These are phyloP conservation scores for Tilletia setariae DNA, from an alignment of 1,284 basidiomycete species.

Conservation along the genomic window DNA sequence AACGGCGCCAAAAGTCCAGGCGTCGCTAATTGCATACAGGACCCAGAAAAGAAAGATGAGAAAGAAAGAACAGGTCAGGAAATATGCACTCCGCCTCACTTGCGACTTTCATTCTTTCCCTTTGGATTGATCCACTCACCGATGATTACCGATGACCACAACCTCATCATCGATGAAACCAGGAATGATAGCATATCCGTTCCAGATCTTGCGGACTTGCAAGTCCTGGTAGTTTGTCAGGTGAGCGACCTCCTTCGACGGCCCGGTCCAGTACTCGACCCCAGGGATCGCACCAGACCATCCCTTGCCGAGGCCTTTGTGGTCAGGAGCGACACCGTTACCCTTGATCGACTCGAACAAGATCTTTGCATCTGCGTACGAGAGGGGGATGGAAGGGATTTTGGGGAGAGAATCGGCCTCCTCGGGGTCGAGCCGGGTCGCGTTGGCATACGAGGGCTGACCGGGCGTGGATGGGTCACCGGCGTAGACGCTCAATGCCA, in stretches of 20 bases:
- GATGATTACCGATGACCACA: conserved; percentile 67
- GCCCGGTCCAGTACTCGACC: conserved; percentile 60
- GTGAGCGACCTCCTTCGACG: conserved; percentile 31
- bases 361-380: conserved; percentile 59
- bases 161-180: conserved; percentile 79
- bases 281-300: conserved; percentile 59
- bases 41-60: no score
- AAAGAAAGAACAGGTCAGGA: no score
- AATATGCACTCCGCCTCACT: no score
- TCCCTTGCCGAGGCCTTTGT: conserved; percentile 62
- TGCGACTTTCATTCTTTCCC: no score
- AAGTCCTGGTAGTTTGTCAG: conserved; percentile 36
- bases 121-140: conserved; percentile 12
- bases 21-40: conserved; percentile 32
- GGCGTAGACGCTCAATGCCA: conserved; percentile 76
- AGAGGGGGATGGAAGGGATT: conserved; percentile 72
- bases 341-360: conserved; percentile 56
- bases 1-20: conserved; percentile 60
- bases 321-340: conserved; percentile 56
- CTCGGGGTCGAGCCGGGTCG: conserved; percentile 61
- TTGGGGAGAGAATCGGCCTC: conserved; percentile 70
- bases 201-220: conserved; percentile 59
- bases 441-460: conserved; percentile 78
- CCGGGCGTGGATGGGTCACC: conserved; percentile 82
- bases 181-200: conserved; percentile 83